Evolutionary conservation across 805 yeast species (phyloP).

Genomic region (Ogataea degrootiae): DNA sequence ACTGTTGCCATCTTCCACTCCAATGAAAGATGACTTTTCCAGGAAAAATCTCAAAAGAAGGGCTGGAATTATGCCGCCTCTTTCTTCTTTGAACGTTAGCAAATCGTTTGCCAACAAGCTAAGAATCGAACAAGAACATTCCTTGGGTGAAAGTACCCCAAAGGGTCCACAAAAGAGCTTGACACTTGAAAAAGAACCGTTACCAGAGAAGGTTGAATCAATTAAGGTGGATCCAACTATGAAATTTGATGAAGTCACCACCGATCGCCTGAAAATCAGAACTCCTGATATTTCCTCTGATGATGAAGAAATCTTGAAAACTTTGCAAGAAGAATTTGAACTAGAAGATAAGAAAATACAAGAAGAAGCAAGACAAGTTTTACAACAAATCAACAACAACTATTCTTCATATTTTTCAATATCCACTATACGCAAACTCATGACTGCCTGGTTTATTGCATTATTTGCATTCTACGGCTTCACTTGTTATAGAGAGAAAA

Average conservation of each 20-base stretch:
- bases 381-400: slow-evolving; percentile 9
- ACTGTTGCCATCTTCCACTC: slow-evolving; percentile 14
- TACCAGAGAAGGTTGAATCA: not conserved
- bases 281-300: slow-evolving; percentile 17
- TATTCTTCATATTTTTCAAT: slow-evolving; percentile 3
- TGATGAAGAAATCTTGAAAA: slow-evolving; percentile 16
- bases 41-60: slow-evolving; percentile 1
- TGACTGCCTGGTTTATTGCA: slow-evolving; percentile 11
- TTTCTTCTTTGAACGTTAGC: slow-evolving; percentile 6
- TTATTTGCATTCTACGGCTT: slow-evolving; percentile 9
- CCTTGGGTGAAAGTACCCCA: not conserved
- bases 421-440: slow-evolving; percentile 6
- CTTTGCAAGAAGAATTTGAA: slow-evolving; percentile 19
- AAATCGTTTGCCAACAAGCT: slow-evolving; percentile 13
- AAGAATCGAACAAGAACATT: not conserved
- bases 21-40: slow-evolving; percentile 10
- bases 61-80: slow-evolving; percentile 7
- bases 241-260: not conserved
- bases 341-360: slow-evolving; percentile 19
- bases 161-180: slow-evolving; percentile 11
- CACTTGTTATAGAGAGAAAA: slow-evolving; percentile 46
- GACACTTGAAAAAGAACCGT: not conserved
- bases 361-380: slow-evolving; percentile 20
- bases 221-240: too few relatives aligned
- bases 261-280: slow-evolving; percentile 1